Conservation (phyloP, 305 asterid species). For the Fraxinus velutina region DNA sequence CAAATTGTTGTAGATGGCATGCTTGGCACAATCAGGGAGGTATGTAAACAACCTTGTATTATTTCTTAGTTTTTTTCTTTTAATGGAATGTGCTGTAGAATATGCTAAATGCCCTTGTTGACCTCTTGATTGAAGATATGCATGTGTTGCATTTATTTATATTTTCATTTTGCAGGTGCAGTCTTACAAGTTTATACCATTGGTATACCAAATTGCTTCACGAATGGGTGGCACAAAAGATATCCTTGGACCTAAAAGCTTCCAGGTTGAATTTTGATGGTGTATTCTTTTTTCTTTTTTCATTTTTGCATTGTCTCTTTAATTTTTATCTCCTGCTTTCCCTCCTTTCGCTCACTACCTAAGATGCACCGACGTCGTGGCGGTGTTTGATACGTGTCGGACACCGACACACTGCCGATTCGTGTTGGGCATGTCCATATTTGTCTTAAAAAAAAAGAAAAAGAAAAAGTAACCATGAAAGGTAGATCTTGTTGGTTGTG, state of each 20-base stretch:
- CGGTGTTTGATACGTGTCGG: neutral
- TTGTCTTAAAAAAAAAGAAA: neutral
- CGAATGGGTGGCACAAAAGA: conserved; percentile 83
- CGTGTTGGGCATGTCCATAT: neutral
- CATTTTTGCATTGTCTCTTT: neutral
- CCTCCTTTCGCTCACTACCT: neutral
- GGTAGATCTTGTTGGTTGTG: neutral
- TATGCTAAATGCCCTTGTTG: conserved; percentile 8
- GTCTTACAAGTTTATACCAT: conserved; percentile 78
- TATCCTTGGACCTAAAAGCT: conserved; percentile 60
- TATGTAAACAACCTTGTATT: conserved; percentile 28
- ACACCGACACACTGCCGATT: neutral
- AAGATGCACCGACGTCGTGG: neutral
- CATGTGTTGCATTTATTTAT: conserved; percentile 19
- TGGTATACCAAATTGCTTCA: conserved; percentile 96
- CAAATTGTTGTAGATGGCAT: conserved; percentile 70
- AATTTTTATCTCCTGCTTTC: neutral
- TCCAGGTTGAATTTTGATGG: conserved; percentile 59
- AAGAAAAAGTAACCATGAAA: neutral
- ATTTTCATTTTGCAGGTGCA: conserved; percentile 58
- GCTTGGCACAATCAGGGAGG: conserved; percentile 77
- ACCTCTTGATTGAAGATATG: conserved; percentile 18
- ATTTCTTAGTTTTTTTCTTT: conserved; percentile 17
- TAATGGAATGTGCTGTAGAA: conserved; percentile 3
- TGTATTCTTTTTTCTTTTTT: conserved; percentile 14